Percentiles rank a stretch among this genome's conserved stretches.
These are phyloP conservation scores for Agrostemma githago DNA, from an alignment of 148 eudicot genomes.

Conservation along the genomic window DNA sequence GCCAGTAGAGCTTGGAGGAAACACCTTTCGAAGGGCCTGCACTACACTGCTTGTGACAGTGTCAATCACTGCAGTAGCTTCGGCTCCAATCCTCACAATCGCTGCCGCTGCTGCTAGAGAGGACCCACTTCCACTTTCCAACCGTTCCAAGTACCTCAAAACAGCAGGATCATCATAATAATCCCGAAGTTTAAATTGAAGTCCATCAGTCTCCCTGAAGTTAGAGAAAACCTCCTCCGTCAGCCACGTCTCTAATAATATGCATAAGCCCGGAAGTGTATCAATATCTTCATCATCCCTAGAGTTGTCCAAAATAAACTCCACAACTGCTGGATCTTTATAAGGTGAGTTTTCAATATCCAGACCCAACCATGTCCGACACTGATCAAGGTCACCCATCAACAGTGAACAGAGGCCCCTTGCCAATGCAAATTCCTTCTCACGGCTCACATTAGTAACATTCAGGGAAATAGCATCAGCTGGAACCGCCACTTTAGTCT, in stretches of 20 bases:
- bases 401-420: constrained; percentile 96
- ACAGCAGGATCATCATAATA: constrained; percentile 96
- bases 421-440: constrained; percentile 82
- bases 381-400: constrained; percentile 92
- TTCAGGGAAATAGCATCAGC: constrained; percentile 43
- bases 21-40: constrained; percentile 76
- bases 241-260: constrained; percentile 94
- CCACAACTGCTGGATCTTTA: constrained; percentile 65
- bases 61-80: constrained; percentile 88
- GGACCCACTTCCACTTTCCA: constrained; percentile 75
- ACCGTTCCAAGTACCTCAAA: constrained; percentile 72
- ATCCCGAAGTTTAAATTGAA: constrained; percentile 77
- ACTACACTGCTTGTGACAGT: constrained; percentile 75
- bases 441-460: constrained; percentile 42
- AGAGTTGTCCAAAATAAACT: constrained; percentile 78
- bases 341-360: constrained; percentile 71
- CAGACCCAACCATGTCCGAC: constrained; percentile 90
- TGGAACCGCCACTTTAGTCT: constrained; percentile 49
- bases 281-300: constrained; percentile 65
- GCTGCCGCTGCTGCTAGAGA: constrained; percentile 97
- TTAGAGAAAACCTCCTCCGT: constrained; percentile 90
- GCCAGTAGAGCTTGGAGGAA: constrained; percentile 51
- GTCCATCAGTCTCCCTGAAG: constrained; percentile 76
- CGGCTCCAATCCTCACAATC: constrained; percentile 86
- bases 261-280: constrained; percentile 88